phyloP scores from a whole-genome alignment of 2,329 filamentous ascomycete species.

The Curvularia verruculosa region DNA sequence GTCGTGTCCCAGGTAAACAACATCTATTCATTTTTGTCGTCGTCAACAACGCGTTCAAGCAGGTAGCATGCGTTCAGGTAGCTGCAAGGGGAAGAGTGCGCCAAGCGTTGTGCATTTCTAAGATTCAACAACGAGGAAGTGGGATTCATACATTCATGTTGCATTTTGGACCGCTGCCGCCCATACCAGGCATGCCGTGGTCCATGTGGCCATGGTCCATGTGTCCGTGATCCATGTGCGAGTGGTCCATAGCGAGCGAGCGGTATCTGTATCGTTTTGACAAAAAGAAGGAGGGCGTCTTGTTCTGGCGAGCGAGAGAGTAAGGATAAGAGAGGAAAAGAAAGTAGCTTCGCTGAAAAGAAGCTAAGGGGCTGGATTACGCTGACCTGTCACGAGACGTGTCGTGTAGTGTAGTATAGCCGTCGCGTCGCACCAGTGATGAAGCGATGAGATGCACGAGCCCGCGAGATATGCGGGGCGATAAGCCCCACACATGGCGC shows the following conservation, averaged over 20 bases:
- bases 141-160: conserved; percentile 79
- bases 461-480: conserved; percentile 15
- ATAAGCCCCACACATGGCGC: conserved; percentile 8
- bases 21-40: conserved; percentile 69
- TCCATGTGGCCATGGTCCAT: conserved; percentile 66
- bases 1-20: conserved; percentile 95
- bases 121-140: too few species aligned
- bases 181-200: conserved; percentile 60
- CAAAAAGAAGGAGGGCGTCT: not conserved
- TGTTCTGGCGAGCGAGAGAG: not conserved
- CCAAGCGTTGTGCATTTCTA: not conserved
- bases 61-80: too few species aligned
- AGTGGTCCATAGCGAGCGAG: conserved; percentile 40
- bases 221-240: conserved; percentile 51
- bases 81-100: not conserved
- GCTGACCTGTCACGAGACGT: conserved; percentile 13
- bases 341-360: too few species aligned
- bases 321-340: too few species aligned
- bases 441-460: conserved; percentile 24
- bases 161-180: conserved; percentile 65
- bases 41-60: not conserved
- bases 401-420: not conserved
- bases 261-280: not conserved
- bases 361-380: not conserved
- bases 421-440: conserved; percentile 29